Evolutionary conservation across 768 basidiomycete species (phyloP).

Genomic region (Amanita thiersii): DNA sequence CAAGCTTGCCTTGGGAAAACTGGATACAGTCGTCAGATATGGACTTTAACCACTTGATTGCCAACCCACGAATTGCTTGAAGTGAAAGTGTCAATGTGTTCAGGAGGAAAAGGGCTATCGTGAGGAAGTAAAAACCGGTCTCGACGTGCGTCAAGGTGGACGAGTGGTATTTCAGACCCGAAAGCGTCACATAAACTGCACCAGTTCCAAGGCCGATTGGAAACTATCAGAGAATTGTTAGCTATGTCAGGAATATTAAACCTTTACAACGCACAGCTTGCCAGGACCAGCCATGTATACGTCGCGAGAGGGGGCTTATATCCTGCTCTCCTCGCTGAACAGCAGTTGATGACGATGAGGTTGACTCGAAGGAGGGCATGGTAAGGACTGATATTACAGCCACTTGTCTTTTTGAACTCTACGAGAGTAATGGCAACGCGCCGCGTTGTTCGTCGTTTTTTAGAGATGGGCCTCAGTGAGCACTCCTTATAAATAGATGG

Average conservation of each 20-base stretch:
- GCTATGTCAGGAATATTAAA: background rate
- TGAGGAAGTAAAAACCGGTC: constrained; percentile 38
- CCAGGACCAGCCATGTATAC: constrained; percentile 46
- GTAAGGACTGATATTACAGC: no score
- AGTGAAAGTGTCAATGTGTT: constrained; percentile 32
- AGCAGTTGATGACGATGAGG: background rate
- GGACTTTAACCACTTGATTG: background rate
- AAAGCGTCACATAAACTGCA: constrained; percentile 40
- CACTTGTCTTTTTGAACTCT: no score
- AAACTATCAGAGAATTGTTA: constrained; percentile 22
- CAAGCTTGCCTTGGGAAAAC: constrained; percentile 36
- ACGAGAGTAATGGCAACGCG: no score
- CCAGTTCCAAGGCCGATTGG: constrained; percentile 43
- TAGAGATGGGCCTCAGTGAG: no score
- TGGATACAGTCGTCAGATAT: constrained; percentile 10
- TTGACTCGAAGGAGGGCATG: background rate
- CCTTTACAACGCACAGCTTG: constrained; percentile 29
- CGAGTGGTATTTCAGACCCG: constrained; percentile 28
- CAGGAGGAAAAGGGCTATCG: constrained; percentile 33
- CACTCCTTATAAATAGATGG: no score
- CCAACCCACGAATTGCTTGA: constrained; percentile 32
- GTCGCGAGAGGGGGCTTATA: constrained; percentile 27
- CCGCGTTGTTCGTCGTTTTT: no score
- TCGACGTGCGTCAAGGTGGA: constrained; percentile 25
- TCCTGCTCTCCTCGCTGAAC: constrained; percentile 7